Evolutionary conservation across 2,329 filamentous ascomycete genomes (phyloP), one percentile per base, ranked within the genome.

Genomic region (Magnaporthiopsis rhizophila): DNA sequence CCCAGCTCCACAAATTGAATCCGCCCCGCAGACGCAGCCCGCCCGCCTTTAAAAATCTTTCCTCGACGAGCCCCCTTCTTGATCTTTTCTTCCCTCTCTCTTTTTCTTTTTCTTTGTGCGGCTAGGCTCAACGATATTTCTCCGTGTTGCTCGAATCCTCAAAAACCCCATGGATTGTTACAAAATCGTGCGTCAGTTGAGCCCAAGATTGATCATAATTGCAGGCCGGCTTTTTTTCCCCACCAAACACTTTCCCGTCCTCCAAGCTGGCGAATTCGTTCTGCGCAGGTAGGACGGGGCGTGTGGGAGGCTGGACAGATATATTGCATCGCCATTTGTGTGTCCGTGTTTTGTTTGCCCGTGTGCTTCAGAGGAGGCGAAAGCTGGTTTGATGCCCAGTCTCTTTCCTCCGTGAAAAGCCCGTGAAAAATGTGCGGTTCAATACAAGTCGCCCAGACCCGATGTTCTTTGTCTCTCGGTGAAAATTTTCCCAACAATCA

Each of bases 191-290:
- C 88, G 89, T 92, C 89, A 87, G 85, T 89, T 86, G 83, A 85
- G 87, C 86, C 88, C 83, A 84, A 93, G 89, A 91, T 74, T 67
- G 78, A 89, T 79, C 78, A 83, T 82, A 90, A 94, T 94, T 92
- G 89, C 89, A 91, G 80, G 76, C 81, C 78, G 81, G 79, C 81
- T 77, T 79, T 26, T 26, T 30, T 30, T 78, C 75, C 75, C 75
- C 74, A 66, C 62, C 62, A 62, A 62, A 18, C 65, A 64, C 12
- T 64, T 64, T 64, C n/a, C 21, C 45, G 28, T 62, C 58, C 38
- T 45, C 38, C 26, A 26, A 26, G 26, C 26, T 26, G 15, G 38
- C 38, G 26, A 5, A 24, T 36, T 36, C 75, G 74, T 74, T 77
- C 74, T 76, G 74, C 75, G 78, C 70, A 69, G 71, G 11, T 69